phyloP scores from a whole-genome alignment of 2,329 filamentous ascomycete genomes.

The Didymosphaeria variabile region DNA sequence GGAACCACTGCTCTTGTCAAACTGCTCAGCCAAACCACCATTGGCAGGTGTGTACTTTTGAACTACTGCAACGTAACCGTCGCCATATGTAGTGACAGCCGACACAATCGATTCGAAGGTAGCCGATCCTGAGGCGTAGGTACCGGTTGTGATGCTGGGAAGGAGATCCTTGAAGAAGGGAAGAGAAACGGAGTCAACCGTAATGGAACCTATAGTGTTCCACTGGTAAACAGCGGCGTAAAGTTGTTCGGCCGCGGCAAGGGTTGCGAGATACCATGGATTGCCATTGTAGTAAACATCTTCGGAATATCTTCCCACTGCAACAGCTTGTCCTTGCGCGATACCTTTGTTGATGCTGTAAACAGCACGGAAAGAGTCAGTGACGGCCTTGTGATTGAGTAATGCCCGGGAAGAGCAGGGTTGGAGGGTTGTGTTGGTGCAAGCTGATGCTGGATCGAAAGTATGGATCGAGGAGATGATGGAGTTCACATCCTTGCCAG shows the following conservation, averaged over 20 bases:
- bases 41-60: conserved; percentile 63
- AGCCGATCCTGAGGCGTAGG: conserved; percentile 67
- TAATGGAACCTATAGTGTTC: conserved; percentile 69
- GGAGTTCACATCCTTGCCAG: conserved; percentile 76
- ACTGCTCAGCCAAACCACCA: conserved; percentile 76
- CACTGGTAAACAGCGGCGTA: conserved; percentile 80
- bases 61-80: conserved; percentile 62
- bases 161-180: conserved; percentile 74
- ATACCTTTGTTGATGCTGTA: conserved; percentile 76
- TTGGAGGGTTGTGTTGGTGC: conserved; percentile 78
- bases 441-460: conserved; percentile 73
- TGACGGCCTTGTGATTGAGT: conserved; percentile 78
- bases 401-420: conserved; percentile 70
- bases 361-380: conserved; percentile 76
- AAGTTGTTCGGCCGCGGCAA: conserved; percentile 81
- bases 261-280: conserved; percentile 79
- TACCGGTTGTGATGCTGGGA: conserved; percentile 59
- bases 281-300: conserved; percentile 81
- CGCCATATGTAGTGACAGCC: conserved; percentile 70
- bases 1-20: conserved; percentile 57
- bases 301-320: conserved; percentile 55
- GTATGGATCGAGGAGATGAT: conserved; percentile 64
- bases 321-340: conserved; percentile 58
- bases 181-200: conserved; percentile 70
- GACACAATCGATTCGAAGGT: conserved; percentile 64